Base-by-base conservation (phyloP, 2,329 filamentous ascomycete species). In the Colletotrichum simmondsii region DNA sequence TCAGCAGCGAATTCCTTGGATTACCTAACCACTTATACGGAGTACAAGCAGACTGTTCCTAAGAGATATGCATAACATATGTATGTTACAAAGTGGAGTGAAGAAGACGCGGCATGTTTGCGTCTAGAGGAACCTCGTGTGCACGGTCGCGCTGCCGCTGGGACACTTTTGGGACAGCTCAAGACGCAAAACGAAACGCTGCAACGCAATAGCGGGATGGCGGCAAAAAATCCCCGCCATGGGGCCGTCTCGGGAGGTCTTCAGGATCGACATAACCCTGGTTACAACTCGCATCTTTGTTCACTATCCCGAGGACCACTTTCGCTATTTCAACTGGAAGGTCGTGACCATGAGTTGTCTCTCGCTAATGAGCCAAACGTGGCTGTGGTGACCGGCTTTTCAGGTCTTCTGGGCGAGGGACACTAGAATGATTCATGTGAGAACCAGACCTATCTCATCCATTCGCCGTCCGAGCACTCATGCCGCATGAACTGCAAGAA, bases 181-280 rank as follows among this genome's bases (percentile, higher is more conserved):
- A 46, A 70, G 59, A 64, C 54, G 11, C 42, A 54, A 65, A 65
- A 61, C 70, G 46, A 65, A 70, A 65, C 70, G 30, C 7, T 65
- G 46, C 60, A 61, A 65, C 70, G 30, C 14, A 14, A 54, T n/a
- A 5, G 58, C 63, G 65, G 60, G 60, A 65, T 60, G 14, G 60
- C 60, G 60, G 30, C 52, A 49, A 64, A 64, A 69, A 28, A 7
- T 7, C 52, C 16, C 59, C 46, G 32, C 30, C 26, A 59, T 28
- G 8, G 56, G 53, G n/a, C 32, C 26, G 70, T 57, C 60, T 70
- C 54, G 64, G 59, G 28, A 64, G 24, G 65, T 49, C 49, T 72
- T 46, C 59, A 54, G 22, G 57, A 52, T 58, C 65, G 46, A 22
- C 58, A 42, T n/a, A 32, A 68, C 52, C 60, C 60, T 54, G 37